Evolutionary conservation across 2,329 filamentous ascomycete species (phyloP).

Genomic region (Simplicillium sp.): DNA sequence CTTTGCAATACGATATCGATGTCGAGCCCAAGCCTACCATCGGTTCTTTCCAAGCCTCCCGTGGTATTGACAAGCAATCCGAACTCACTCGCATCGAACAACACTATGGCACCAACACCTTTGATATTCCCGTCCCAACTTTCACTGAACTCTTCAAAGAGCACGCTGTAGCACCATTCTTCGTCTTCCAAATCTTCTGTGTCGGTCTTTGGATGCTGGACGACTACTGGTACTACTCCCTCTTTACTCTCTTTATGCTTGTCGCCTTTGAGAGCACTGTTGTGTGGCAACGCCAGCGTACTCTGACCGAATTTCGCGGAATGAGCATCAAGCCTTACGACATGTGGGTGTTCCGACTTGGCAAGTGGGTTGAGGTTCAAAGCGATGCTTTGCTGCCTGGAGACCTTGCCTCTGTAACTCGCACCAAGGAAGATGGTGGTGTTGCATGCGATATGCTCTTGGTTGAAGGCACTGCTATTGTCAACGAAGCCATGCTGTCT

Average conservation of each 20-base stretch:
- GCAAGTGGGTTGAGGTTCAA: constrained; percentile 78
- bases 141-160: constrained; percentile 96
- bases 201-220: constrained; percentile 98
- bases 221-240: constrained; percentile 99
- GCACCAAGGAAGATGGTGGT: constrained; percentile 93
- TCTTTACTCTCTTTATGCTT: constrained; percentile 98
- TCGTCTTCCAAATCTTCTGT: constrained; percentile 98
- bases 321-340: constrained; percentile 99
- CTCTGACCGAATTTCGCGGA: constrained; percentile 88
- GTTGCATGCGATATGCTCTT: constrained; percentile 96
- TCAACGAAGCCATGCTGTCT: constrained; percentile 98
- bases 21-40: constrained; percentile 73
- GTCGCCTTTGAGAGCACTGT: constrained; percentile 97
- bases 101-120: constrained; percentile 92
- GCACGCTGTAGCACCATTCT: constrained; percentile 96
- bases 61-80: constrained; percentile 63
- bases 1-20: constrained; percentile 77
- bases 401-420: constrained; percentile 82
- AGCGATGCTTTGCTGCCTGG: constrained; percentile 91
- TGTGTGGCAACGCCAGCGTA: constrained; percentile 96
- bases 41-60: constrained; percentile 67
- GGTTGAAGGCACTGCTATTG: constrained; percentile 90
- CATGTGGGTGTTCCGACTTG: constrained; percentile 79
- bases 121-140: constrained; percentile 94
- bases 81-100: constrained; percentile 75